A percentile compares a stretch with the other conserved stretches of the same genome.
Conservation (phyloP, 352 stramenopile species). For the Pythium dissimile region DNA sequence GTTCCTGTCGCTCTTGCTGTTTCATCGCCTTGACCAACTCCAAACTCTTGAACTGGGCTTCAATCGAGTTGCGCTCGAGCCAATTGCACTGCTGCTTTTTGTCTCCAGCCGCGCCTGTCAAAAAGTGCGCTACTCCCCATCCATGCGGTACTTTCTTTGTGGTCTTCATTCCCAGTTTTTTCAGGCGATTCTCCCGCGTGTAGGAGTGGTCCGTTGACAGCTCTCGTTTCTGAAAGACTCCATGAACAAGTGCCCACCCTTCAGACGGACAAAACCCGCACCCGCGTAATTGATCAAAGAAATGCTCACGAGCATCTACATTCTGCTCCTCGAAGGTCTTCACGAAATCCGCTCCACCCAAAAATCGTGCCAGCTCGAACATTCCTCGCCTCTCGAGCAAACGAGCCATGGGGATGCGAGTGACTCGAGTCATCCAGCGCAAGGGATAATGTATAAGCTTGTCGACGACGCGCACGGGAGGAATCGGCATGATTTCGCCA, state of each 20-base stretch:
- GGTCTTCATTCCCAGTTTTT: conserved; percentile 13
- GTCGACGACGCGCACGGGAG: conserved; percentile 54
- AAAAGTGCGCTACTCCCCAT: conserved; percentile 75
- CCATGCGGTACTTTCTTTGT: conserved; percentile 53
- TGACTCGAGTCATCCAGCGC: conserved; percentile 46
- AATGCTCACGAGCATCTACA: conserved; percentile 39
- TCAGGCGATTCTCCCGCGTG: conserved; percentile 14
- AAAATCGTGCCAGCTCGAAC: conserved; percentile 42
- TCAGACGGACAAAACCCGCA: conserved; percentile 65
- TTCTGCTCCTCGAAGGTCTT: conserved; percentile 71
- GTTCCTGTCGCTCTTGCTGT: conserved; percentile 63
- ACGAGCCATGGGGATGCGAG: conserved; percentile 44
- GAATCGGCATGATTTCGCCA: conserved; percentile 42
- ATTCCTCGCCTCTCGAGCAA: conserved; percentile 51
- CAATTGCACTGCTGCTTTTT: conserved; percentile 45
- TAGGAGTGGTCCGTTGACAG: conserved; percentile 17
- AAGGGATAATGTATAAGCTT: conserved; percentile 63
- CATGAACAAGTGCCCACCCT: conserved; percentile 75
- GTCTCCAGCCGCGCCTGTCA: conserved; percentile 33
- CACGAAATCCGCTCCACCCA: conserved; percentile 63
- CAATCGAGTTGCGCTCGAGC: conserved; percentile 61
- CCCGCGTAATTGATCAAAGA: conserved; percentile 50
- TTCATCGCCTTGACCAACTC: conserved; percentile 64
- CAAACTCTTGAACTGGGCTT: conserved; percentile 72
- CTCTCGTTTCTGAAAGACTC: conserved; percentile 52